These are phyloP conservation scores for Digitaria exilis DNA, from an alignment of 202 grass and related monocot species.

Conservation along the genomic window DNA sequence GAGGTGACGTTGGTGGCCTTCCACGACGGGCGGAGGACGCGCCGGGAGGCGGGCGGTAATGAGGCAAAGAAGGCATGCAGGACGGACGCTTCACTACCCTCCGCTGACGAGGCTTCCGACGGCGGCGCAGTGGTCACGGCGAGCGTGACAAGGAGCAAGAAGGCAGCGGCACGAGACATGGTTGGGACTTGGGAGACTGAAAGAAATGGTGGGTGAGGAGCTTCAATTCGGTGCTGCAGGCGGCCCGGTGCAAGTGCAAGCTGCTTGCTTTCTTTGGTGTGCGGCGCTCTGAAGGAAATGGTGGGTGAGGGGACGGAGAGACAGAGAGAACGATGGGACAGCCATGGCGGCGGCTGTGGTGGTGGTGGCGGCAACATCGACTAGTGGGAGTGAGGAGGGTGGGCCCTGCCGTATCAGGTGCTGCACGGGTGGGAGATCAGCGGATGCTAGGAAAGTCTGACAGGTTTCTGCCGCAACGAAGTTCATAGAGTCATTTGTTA, in stretches of 20 bases:
- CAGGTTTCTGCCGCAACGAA: not conserved
- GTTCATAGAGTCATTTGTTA: not conserved
- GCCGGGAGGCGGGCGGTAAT: slow-evolving; percentile 39
- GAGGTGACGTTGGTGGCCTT: not conserved
- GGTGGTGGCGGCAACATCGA: not conserved
- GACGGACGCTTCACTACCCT: not conserved
- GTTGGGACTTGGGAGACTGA: no score
- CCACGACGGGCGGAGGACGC: slow-evolving; percentile 46
- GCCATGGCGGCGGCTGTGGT: slow-evolving; percentile 15
- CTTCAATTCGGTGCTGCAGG: no score
- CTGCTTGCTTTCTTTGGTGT: not conserved
- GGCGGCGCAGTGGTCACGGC: not conserved
- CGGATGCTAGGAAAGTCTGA: not conserved
- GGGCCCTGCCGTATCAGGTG: not conserved
- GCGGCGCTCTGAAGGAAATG: not conserved
- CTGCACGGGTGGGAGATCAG: not conserved
- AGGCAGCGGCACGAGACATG: not conserved
- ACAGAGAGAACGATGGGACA: not conserved
- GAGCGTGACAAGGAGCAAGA: slow-evolving; percentile 21
- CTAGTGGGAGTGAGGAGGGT: not conserved
- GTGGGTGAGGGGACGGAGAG: not conserved
- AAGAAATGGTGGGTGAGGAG: no score
- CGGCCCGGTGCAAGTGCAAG: not conserved
- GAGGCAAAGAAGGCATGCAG: slow-evolving; percentile 34
- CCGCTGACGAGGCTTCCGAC: not conserved